Base-by-base conservation (phyloP, 2,329 filamentous ascomycete species). In the Aspergillus texensis region DNA sequence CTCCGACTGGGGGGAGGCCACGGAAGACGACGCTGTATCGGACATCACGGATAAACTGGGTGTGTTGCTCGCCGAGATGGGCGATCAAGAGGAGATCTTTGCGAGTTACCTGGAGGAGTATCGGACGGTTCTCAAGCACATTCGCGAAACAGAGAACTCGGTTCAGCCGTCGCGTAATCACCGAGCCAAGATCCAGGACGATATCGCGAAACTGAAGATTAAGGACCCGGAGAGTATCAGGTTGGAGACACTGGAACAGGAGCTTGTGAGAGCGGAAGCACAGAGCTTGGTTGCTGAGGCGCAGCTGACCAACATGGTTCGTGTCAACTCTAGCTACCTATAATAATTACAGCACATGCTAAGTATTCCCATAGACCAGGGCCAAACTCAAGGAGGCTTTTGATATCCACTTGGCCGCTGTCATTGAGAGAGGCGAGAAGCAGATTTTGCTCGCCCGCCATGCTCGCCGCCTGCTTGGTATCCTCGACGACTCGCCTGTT, bases 321-420 rank as follows among this genome's bases (percentile, higher is more conserved):
- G 90, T 85, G 28, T 52, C 21, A 10, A 50, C 46, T 52, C 43
- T 8, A 24, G 41, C 46, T 52, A 5, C 21, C 1, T 39, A 26
- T 14, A 10, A 28, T 21, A 30, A 57, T 9, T 48, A 8, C 16
- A 19, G 21, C 19, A 45, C 28, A 24, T 52, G 53, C 45, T 62
- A 39, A 60, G 32, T 4, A 3, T 11, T 32, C 28, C 12, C 6
- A 54, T 54, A 95, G 91, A 98, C 95, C 41, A 91, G 95, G 62
- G 91, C 95, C 79, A 98, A 97, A 81, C 85, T 99, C 80, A 97
- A 96, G 81, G 92, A 97, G 79, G 92, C 95, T 28, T 98, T 94
- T 75, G 92, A 94, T 69, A 79, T 91, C 64, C 93, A 98, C 77
- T 92, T 97, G 68, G 88, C 91, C 19, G 93, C 94, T 63, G 92